Conservation (phyloP, 2,329 filamentous ascomycete species). For the Fusarium sp. region DNA sequence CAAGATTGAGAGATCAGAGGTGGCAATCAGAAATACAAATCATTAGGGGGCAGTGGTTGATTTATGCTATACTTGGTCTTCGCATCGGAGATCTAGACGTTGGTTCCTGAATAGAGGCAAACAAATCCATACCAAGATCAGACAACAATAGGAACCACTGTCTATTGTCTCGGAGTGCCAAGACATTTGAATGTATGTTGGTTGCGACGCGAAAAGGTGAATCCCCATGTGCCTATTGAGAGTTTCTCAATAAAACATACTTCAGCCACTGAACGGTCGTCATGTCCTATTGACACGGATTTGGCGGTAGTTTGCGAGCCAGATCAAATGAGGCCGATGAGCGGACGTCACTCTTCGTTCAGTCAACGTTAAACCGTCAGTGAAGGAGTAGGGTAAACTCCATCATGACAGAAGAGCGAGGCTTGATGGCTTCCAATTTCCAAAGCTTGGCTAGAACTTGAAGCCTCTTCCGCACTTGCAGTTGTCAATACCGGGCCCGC, state of each 20-base stretch:
- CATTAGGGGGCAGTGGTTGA: background rate
- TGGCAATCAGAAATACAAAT: background rate
- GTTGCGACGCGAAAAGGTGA: background rate
- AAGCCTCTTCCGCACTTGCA: constrained; percentile 9
- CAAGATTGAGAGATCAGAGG: background rate
- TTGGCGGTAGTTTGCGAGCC: background rate
- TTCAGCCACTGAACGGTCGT: constrained; percentile 30
- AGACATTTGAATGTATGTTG: background rate
- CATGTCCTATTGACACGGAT: background rate
- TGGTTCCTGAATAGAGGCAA: background rate
- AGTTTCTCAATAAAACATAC: constrained; percentile 17
- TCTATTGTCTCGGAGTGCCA: constrained; percentile 14
- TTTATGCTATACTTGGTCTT: constrained; percentile 3
- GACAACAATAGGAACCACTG: constrained; percentile 3
- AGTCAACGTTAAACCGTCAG: background rate
- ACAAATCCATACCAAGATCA: background rate
- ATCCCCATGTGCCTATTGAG: background rate
- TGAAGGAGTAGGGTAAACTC: background rate
- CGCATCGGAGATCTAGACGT: background rate
- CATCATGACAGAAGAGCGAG: constrained; percentile 1
- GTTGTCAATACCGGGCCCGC: background rate
- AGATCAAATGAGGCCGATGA: background rate
- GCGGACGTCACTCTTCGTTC: constrained; percentile 6
- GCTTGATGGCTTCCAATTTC: constrained; percentile 14
- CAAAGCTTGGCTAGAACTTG: constrained; percentile 13